Conservation (phyloP, 23 red algal genomes). For the Gracilariopsis chorda region DNA sequence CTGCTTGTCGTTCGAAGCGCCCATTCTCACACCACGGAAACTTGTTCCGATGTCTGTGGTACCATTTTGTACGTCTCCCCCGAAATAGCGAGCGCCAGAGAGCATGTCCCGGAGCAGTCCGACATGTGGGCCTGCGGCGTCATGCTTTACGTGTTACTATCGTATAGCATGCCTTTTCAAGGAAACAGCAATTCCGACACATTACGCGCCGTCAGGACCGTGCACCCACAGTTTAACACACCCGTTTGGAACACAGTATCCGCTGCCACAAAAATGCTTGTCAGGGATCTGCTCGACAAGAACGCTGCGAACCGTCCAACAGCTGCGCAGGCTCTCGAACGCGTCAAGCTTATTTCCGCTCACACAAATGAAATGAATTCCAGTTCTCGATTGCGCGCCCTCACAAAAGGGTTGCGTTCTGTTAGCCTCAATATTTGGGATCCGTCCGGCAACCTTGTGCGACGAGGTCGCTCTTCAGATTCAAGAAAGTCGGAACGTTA, state of each 20-base stretch:
- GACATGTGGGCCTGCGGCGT: conserved; percentile 68
- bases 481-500: neutral
- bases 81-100: conserved; percentile 33
- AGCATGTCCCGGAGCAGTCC: conserved; percentile 48
- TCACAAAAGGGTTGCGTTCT: conserved; percentile 42
- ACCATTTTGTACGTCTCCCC: conserved; percentile 60
- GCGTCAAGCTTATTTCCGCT: conserved; percentile 15
- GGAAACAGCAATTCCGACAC: conserved; percentile 13
- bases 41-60: conserved; percentile 32
- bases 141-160: conserved; percentile 40
- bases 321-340: conserved; percentile 21
- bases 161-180: conserved; percentile 63
- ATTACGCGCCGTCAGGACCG: neutral
- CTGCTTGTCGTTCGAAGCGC: conserved; percentile 14
- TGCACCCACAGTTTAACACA: conserved; percentile 4
- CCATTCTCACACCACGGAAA: neutral
- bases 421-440: conserved; percentile 53
- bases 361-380: neutral
- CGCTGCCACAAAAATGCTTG: conserved; percentile 4
- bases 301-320: neutral
- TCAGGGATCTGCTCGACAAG: conserved; percentile 28
- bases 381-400: neutral
- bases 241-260: conserved; percentile 24
- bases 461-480: neutral
- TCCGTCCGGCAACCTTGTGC: conserved; percentile 34